These are phyloP conservation scores for Dalbergia oliveri DNA, from an alignment of 306 rosid genomes.

Conservation along the genomic window DNA sequence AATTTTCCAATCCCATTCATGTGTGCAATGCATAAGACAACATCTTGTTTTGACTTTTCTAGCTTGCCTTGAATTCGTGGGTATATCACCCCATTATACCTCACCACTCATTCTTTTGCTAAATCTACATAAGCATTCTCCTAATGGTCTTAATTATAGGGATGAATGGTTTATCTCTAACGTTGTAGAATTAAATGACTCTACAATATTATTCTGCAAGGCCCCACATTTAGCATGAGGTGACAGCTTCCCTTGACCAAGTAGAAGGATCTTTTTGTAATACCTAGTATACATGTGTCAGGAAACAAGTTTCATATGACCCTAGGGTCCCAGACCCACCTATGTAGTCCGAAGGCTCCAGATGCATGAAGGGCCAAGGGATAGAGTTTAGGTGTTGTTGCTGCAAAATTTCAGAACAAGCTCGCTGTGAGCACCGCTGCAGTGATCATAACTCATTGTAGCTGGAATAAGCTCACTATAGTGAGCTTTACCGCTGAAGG, in stretches of 20 bases:
- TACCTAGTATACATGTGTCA: too few relatives aligned
- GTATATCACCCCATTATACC: neutral
- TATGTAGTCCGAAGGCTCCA: too few relatives aligned
- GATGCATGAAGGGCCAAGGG: too few relatives aligned
- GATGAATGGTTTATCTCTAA: neutral
- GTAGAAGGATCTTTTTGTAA: neutral
- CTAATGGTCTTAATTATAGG: neutral
- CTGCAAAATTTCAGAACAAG: too few relatives aligned
- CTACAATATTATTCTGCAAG: neutral
- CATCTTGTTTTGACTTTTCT: neutral
- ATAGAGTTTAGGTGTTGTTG: too few relatives aligned
- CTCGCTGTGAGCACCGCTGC: too few relatives aligned
- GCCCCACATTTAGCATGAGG: neutral
- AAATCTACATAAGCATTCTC: neutral
- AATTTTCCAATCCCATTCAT: neutral
- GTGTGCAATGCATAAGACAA: neutral
- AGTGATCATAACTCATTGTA: too few relatives aligned
- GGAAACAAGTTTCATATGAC: too few relatives aligned
- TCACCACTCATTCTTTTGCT: neutral
- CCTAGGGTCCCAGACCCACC: too few relatives aligned
- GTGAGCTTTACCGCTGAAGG: too few relatives aligned
- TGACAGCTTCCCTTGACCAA: too few relatives aligned
- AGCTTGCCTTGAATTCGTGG: neutral
- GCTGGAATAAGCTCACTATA: too few relatives aligned
- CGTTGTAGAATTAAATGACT: neutral